phyloP scores from a whole-genome alignment of 2,329 filamentous ascomycete species.

The Epichloe glyceriae region DNA sequence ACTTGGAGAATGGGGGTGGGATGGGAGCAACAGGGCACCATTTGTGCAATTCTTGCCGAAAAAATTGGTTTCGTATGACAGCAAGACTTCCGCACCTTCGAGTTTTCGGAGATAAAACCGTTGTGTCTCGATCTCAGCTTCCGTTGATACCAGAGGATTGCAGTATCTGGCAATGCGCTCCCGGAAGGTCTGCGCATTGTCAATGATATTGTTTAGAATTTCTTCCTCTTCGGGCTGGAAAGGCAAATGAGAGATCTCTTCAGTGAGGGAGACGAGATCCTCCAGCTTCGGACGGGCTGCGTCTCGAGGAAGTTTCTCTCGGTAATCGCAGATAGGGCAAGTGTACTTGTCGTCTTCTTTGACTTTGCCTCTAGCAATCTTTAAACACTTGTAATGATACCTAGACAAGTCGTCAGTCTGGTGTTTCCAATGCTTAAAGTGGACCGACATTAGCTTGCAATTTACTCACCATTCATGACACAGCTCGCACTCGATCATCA shows the following conservation, averaged over 20 bases:
- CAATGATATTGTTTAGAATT: constrained; percentile 71
- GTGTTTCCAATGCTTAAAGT: neutral
- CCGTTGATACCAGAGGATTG: constrained; percentile 66
- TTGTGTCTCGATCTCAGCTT: constrained; percentile 77
- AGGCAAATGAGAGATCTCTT: constrained; percentile 66
- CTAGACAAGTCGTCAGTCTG: constrained; percentile 25
- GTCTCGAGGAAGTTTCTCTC: constrained; percentile 91
- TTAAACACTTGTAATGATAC: constrained; percentile 97
- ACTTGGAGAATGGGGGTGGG: constrained; percentile 76
- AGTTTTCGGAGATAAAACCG: constrained; percentile 95
- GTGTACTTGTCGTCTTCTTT: constrained; percentile 98
- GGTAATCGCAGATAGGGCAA: constrained; percentile 95
- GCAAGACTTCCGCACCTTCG: constrained; percentile 85
- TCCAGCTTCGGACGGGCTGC: constrained; percentile 91
- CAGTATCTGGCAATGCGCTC: constrained; percentile 70
- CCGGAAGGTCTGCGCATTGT: constrained; percentile 72
- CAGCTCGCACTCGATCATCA: constrained; percentile 99
- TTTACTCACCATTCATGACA: constrained; percentile 83
- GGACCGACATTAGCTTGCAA: constrained; percentile 5
- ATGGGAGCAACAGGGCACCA: constrained; percentile 84
- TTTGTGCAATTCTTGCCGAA: constrained; percentile 93
- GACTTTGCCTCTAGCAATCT: constrained; percentile 93
- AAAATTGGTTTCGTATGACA: constrained; percentile 92
- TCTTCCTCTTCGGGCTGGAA: constrained; percentile 96
- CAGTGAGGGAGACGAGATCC: constrained; percentile 70